These are phyloP conservation scores for Rhodomyrtus tomentosa DNA, from an alignment of 345 rosid genomes.

Conservation along the genomic window DNA sequence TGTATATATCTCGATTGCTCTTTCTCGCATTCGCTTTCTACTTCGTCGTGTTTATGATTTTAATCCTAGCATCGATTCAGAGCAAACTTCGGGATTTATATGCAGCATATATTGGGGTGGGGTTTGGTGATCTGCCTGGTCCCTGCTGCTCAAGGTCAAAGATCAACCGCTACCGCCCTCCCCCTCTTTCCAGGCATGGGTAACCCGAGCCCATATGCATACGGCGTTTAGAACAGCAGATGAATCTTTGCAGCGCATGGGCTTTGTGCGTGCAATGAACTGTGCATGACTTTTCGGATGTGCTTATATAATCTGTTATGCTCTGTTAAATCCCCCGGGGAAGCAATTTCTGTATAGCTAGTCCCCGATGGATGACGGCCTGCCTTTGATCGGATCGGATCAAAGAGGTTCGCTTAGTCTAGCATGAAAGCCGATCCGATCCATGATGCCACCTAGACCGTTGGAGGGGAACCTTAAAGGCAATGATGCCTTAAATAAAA, in stretches of 20 bases:
- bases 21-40: too few species aligned
- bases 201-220: neutral
- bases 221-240: neutral
- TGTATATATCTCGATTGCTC: too few species aligned
- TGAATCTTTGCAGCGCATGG: neutral
- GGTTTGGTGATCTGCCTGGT: neutral
- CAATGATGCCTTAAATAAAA: too few species aligned
- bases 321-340: neutral
- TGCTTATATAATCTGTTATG: neutral
- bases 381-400: neutral
- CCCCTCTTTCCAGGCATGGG: neutral
- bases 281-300: neutral
- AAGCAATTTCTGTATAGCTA: neutral
- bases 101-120: neutral
- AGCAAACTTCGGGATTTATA: too few species aligned
- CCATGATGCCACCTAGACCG: too few species aligned
- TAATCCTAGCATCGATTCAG: too few species aligned
- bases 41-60: too few species aligned
- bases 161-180: neutral
- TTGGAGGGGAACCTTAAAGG: too few species aligned
- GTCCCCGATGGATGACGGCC: neutral
- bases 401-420: neutral
- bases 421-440: neutral
- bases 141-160: neutral
- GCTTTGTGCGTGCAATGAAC: neutral